Conservation (phyloP, 495 filamentous ascomycete genomes). For the Pseudomonodictys pantanalensis region DNA sequence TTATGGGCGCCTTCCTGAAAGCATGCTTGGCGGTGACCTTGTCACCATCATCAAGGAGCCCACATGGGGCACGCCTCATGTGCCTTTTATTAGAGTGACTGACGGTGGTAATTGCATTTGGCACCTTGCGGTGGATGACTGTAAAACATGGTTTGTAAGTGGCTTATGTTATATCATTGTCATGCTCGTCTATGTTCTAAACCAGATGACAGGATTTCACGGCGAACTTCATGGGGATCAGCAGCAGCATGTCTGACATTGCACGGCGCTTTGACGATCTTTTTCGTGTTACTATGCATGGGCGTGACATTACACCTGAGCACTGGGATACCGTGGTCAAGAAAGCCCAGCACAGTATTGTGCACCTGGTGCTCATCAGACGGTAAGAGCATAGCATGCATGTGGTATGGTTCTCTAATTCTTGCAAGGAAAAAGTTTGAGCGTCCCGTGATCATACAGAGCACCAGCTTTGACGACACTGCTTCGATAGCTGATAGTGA, state of each 20-base stretch:
- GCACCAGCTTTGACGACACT: too few species aligned
- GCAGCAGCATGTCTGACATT: background rate
- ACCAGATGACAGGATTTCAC: conserved; percentile 1
- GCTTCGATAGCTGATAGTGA: too few species aligned
- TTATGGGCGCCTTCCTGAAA: background rate
- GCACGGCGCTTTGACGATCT: background rate
- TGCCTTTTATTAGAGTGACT: conserved; percentile 1
- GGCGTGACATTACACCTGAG: background rate
- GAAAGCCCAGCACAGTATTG: background rate
- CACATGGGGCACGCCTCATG: background rate
- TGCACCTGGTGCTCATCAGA: background rate
- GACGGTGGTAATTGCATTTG: conserved; percentile 2
- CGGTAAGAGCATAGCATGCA: background rate
- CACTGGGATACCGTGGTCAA: background rate
- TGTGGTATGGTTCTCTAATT: background rate
- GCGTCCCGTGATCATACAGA: too few species aligned
- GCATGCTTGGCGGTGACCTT: background rate
- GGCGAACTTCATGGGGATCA: conserved; percentile 15
- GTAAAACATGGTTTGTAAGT: conserved; percentile 15
- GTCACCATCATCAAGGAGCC: background rate
- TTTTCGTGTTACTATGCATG: background rate
- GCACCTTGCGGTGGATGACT: background rate
- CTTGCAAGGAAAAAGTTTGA: background rate
- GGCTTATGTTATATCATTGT: too few species aligned
- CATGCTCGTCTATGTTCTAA: background rate